Evolutionary conservation across 257 asterid genomes (phyloP).

Genomic region (Mentha longifolia): DNA sequence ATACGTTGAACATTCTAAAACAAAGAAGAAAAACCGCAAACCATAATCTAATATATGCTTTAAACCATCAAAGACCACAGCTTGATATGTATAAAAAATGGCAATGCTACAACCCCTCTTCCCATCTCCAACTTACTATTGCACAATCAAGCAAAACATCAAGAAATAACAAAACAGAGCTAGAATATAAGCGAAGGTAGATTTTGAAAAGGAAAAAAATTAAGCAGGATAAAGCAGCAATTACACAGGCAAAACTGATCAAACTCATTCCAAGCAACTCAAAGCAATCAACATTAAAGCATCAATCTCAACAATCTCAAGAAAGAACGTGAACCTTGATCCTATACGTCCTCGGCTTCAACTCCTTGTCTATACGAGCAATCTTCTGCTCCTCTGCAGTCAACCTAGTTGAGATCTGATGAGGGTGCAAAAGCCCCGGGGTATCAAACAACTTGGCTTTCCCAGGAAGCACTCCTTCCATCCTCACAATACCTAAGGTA

Average conservation of each 20-base stretch:
- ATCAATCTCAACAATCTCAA: constrained; percentile 2
- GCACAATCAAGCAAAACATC: background rate
- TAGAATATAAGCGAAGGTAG: background rate
- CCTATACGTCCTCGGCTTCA: constrained; percentile 90
- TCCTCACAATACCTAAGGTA: constrained; percentile 81
- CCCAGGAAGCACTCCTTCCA: constrained; percentile 91
- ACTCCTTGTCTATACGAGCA: constrained; percentile 63
- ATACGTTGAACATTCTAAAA: background rate
- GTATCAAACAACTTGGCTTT: constrained; percentile 87
- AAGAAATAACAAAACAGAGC: constrained; percentile 8
- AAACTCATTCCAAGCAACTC: constrained; percentile 18
- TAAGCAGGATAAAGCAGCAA: constrained; percentile 4
- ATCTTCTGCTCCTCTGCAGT: constrained; percentile 73
- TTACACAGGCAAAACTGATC: background rate
- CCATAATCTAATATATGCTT: background rate
- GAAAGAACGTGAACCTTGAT: constrained; percentile 60
- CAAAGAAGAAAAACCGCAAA: background rate
- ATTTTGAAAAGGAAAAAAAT: background rate
- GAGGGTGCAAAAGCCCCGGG: constrained; percentile 91
- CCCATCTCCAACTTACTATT: background rate
- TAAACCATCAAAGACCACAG: constrained; percentile 7
- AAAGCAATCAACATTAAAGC: constrained; percentile 15
- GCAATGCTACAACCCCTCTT: background rate
- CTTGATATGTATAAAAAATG: background rate
- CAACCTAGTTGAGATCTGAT: constrained; percentile 82